Conservation (phyloP, 177 flowering plant species). For the Telopea speciosissima region DNA sequence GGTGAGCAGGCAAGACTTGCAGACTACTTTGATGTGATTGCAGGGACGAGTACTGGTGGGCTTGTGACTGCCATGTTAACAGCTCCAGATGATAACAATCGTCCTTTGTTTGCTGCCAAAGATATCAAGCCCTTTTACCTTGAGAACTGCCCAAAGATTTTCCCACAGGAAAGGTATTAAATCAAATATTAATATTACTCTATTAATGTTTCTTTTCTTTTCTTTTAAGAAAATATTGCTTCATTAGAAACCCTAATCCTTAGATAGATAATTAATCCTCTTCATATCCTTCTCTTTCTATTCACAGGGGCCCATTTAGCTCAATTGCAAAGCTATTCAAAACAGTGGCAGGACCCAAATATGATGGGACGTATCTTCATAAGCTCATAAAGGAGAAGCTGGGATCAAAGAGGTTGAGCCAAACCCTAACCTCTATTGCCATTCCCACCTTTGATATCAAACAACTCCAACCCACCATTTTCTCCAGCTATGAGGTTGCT, state of each 20-base stretch:
- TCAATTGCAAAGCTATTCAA: not conserved
- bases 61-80: not conserved
- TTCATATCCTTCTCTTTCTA: not conserved
- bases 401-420: not conserved
- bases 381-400: not conserved
- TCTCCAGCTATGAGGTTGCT: not conserved
- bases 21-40: not conserved
- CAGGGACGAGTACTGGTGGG: not conserved
- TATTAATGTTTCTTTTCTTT: too few species aligned
- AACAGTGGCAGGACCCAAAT: not conserved
- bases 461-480: not conserved
- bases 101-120: not conserved
- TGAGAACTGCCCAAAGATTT: not conserved
- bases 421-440: not conserved
- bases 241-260: too few species aligned
- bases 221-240: too few species aligned
- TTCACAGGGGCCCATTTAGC: not conserved
- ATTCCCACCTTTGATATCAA: not conserved
- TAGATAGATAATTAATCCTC: not conserved
- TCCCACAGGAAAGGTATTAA: not conserved
- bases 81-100: not conserved
- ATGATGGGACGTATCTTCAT: not conserved
- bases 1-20: not conserved
- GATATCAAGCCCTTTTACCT: not conserved
- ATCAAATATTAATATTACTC: too few species aligned